These are phyloP conservation scores for Dactylorhiza incarnata DNA, from an alignment of 106 monocot genomes.

Conservation along the genomic window DNA sequence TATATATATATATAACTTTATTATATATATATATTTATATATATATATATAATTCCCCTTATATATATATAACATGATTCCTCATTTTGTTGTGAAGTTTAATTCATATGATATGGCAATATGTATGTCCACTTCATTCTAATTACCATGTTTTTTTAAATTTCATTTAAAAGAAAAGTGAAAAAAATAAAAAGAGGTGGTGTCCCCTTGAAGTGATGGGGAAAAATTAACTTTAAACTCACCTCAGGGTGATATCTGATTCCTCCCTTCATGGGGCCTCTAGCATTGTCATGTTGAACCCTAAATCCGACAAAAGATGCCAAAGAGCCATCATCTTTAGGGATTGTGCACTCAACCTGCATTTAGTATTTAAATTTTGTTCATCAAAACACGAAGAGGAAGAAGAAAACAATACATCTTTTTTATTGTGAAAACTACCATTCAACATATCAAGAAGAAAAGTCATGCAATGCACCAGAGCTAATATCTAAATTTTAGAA, in stretches of 20 bases:
- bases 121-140: background rate
- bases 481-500: background rate
- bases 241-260: conserved; percentile 93
- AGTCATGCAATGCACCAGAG: background rate
- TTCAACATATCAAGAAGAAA: background rate
- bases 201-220: background rate
- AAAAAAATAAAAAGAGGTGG: background rate
- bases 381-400: background rate
- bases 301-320: conserved; percentile 83
- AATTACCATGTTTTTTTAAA: background rate
- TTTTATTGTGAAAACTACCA: background rate
- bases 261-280: conserved; percentile 87
- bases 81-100: background rate
- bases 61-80: background rate
- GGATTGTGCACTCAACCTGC: conserved; percentile 86
- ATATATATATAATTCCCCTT: no score
- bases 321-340: conserved; percentile 75
- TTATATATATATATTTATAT: no score
- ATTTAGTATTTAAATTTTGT: conserved; percentile 5
- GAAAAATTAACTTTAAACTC: conserved; percentile 6
- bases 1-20: no score
- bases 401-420: background rate
- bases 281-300: conserved; percentile 90
- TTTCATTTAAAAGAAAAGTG: background rate
- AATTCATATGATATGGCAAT: background rate